These are phyloP conservation scores for Senna tora DNA, from an alignment of 306 rosid species.

Conservation along the genomic window DNA sequence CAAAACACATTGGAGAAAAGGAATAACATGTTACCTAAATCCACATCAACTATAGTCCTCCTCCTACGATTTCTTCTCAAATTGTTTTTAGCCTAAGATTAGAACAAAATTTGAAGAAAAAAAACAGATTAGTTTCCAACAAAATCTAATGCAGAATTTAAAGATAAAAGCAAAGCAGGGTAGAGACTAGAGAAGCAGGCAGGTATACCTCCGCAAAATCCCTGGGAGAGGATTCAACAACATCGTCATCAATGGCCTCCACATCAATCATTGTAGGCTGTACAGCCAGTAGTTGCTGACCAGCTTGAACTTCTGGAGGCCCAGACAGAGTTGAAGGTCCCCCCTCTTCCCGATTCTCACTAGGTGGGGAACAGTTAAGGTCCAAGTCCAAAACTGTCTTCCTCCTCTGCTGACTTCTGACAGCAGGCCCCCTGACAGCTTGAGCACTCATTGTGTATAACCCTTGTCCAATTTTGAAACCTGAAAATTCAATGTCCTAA, in stretches of 20 bases:
- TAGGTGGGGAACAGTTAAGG: conserved; percentile 38
- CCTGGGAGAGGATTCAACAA: conserved; percentile 70
- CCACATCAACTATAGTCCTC: conserved; percentile 76
- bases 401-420: conserved; percentile 47
- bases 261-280: conserved; percentile 66
- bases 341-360: conserved; percentile 49
- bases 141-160: conserved; percentile 2
- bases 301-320: conserved; percentile 36
- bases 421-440: background rate
- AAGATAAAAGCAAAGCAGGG: conserved; percentile 13
- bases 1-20: background rate
- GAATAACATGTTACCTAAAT: conserved; percentile 58
- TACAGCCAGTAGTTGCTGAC: conserved; percentile 27
- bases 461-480: background rate
- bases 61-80: conserved; percentile 62
- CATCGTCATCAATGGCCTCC: conserved; percentile 92
- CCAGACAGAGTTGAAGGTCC: conserved; percentile 42
- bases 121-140: conserved; percentile 14
- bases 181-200: background rate
- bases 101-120: conserved; percentile 20
- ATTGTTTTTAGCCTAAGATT: conserved; percentile 76
- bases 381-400: conserved; percentile 47
- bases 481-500: background rate
- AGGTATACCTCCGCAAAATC: conserved; percentile 81
- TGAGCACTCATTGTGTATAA: background rate